phyloP scores from a whole-genome alignment of 2,329 filamentous ascomycete genomes.

The Paradendryphiella salina region DNA sequence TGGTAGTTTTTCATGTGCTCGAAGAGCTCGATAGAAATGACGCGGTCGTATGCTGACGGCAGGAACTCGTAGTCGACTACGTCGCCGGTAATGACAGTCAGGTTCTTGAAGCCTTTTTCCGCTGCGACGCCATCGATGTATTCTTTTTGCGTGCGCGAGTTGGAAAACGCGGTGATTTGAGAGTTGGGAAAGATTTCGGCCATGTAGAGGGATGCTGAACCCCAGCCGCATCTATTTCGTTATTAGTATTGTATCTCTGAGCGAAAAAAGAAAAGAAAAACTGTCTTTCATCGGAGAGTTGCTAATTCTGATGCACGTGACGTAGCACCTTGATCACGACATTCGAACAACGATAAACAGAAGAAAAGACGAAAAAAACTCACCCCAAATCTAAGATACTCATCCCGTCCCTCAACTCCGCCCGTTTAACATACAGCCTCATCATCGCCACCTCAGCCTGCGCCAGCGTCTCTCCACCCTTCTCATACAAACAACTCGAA shows the following conservation, averaged over 20 bases:
- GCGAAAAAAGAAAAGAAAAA: too few relatives aligned
- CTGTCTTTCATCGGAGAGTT: too few relatives aligned
- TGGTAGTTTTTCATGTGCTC: slow-evolving; percentile 80
- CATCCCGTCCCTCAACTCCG: slow-evolving; percentile 63
- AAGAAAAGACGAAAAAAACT: slow-evolving; percentile 26
- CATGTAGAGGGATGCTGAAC: slow-evolving; percentile 66
- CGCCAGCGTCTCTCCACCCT: slow-evolving; percentile 58
- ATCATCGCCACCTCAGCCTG: slow-evolving; percentile 71
- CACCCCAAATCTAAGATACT: slow-evolving; percentile 65
- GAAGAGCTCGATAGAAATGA: slow-evolving; percentile 71
- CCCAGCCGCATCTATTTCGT: slow-evolving; percentile 65
- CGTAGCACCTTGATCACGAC: not conserved
- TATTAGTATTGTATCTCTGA: slow-evolving; percentile 2
- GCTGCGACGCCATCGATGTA: slow-evolving; percentile 65
- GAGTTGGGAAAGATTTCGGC: slow-evolving; percentile 66
- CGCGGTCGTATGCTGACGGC: slow-evolving; percentile 62
- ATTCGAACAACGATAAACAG: not conserved
- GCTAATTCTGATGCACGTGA: not conserved
- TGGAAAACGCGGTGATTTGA: slow-evolving; percentile 68
- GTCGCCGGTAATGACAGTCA: slow-evolving; percentile 68
- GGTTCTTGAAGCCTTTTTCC: slow-evolving; percentile 61
- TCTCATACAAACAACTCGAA: slow-evolving; percentile 67
- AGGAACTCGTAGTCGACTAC: slow-evolving; percentile 68
- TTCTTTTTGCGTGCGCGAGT: slow-evolving; percentile 68
- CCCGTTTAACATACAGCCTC: slow-evolving; percentile 63